A percentile compares a stretch with the other conserved stretches of the same genome.
These are phyloP conservation scores for Trypanosoma congolense DNA, from an alignment of 208 protist species.

Conservation along the genomic window DNA sequence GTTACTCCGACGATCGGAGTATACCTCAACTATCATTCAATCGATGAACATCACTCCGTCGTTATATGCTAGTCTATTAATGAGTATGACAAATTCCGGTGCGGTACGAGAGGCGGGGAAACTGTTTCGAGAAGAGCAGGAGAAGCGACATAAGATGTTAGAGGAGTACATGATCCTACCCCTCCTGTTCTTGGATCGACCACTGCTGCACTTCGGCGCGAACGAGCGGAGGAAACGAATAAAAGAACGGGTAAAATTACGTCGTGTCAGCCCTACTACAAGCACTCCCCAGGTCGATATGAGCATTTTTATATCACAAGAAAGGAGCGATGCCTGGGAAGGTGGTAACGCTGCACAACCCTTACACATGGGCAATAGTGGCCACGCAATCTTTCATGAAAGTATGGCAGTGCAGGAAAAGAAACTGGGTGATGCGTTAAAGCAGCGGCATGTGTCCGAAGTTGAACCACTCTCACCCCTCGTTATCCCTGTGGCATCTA, in stretches of 20 bases:
- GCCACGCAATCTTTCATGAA: no score
- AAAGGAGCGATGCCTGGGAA: no score
- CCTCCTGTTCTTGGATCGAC: constrained; percentile 49
- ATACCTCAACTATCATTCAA: constrained; percentile 19
- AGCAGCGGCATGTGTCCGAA: no score
- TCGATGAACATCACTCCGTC: constrained; percentile 30
- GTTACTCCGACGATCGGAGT: constrained; percentile 24
- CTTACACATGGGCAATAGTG: no score
- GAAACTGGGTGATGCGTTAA: no score
- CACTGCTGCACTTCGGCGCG: constrained; percentile 31
- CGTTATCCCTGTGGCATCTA: no score
- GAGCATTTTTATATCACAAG: no score
- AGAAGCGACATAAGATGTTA: constrained; percentile 38
- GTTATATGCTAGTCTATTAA: constrained; percentile 51
- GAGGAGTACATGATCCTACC: constrained; percentile 55
- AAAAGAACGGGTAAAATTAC: constrained; percentile 23
- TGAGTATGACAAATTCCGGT: constrained; percentile 33
- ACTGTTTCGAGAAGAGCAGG: constrained; percentile 57
- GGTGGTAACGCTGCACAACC: no score
- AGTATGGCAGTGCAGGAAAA: no score
- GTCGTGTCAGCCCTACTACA: no score
- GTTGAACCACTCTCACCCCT: no score
- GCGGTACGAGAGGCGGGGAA: constrained; percentile 39
- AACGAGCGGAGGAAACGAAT: constrained; percentile 39
- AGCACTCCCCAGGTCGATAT: no score